These are phyloP conservation scores for Phytophthora ohioensis DNA, from an alignment of 352 stramenopile species.

Conservation along the genomic window DNA sequence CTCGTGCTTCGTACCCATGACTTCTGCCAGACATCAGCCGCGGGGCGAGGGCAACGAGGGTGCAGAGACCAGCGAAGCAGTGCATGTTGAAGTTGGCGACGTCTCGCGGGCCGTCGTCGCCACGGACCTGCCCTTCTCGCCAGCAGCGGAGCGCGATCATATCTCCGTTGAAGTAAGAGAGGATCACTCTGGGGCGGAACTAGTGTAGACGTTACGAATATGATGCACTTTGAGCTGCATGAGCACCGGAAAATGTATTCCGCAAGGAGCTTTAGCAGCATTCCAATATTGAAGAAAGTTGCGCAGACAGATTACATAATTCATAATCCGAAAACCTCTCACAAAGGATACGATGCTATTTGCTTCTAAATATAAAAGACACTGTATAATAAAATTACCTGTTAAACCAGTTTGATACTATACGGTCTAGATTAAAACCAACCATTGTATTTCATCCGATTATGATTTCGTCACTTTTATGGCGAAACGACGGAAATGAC, in stretches of 20 bases:
- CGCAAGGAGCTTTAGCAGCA: too few species aligned
- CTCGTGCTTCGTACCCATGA: slow-evolving; percentile 40
- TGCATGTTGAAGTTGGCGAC: slow-evolving; percentile 28
- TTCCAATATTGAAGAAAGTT: slow-evolving; percentile 7
- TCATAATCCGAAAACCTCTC: too few species aligned
- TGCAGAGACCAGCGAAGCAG: slow-evolving; percentile 23
- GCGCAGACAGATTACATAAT: neutral
- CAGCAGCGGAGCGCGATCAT: neutral
- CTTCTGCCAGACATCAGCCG: slow-evolving; percentile 20
- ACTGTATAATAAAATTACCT: too few species aligned
- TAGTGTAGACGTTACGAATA: slow-evolving; percentile 13
- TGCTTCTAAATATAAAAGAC: too few species aligned
- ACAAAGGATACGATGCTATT: too few species aligned
- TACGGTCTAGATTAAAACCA: too few species aligned
- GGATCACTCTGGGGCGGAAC: neutral
- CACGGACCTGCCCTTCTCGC: slow-evolving; percentile 27
- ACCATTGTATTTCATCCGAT: neutral
- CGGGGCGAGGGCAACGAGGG: neutral
- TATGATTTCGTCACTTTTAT: neutral
- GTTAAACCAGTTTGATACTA: too few species aligned
- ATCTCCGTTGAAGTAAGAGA: neutral
- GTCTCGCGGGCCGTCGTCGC: slow-evolving; percentile 24
- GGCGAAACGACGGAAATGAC: slow-evolving; percentile 11
- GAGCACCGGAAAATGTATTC: neutral
- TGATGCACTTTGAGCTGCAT: neutral